These are phyloP conservation scores for Zea luxurians DNA, from an alignment of 176 grass and related monocot genomes.

Conservation along the genomic window DNA sequence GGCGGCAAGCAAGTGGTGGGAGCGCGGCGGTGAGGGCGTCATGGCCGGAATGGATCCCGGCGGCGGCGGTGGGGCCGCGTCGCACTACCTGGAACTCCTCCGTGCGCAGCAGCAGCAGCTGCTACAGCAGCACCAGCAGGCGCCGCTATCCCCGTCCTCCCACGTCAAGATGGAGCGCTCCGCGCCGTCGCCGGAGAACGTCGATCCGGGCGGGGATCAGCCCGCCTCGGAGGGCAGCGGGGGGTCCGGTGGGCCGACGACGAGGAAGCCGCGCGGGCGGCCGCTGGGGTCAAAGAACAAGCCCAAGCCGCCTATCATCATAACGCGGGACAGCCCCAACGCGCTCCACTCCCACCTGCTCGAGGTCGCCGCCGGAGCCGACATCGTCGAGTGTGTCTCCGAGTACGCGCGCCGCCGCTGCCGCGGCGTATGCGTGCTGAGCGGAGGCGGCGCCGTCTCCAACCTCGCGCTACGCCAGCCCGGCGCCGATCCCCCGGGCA, in stretches of 20 bases:
- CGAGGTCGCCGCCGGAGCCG: conserved; percentile 70
- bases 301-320: conserved; percentile 86
- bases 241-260: conserved; percentile 32
- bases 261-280: conserved; percentile 64
- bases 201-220: conserved; percentile 28
- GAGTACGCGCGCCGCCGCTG: conserved; percentile 79
- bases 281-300: conserved; percentile 88
- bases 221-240: conserved; percentile 38
- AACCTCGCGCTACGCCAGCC: conserved; percentile 80
- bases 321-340: conserved; percentile 81
- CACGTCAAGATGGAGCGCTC: conserved; percentile 55
- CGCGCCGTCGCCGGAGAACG: conserved; percentile 34
- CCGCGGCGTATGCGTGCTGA: conserved; percentile 83
- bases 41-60: conserved; percentile 55
- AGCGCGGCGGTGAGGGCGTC: conserved; percentile 53
- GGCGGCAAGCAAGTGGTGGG: conserved; percentile 84
- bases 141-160: conserved; percentile 15
- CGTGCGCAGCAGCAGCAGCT: conserved; percentile 38
- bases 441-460: conserved; percentile 65
- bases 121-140: conserved; percentile 11
- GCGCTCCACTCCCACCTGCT: conserved; percentile 84
- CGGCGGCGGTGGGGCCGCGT: conserved; percentile 29
- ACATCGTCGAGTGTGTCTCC: conserved; percentile 69
- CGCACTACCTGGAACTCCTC: conserved; percentile 76
- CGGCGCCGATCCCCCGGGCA: conserved; percentile 64